Base-by-base conservation (phyloP, 495 filamentous ascomycete species). In the Daldinia caldariorum region DNA sequence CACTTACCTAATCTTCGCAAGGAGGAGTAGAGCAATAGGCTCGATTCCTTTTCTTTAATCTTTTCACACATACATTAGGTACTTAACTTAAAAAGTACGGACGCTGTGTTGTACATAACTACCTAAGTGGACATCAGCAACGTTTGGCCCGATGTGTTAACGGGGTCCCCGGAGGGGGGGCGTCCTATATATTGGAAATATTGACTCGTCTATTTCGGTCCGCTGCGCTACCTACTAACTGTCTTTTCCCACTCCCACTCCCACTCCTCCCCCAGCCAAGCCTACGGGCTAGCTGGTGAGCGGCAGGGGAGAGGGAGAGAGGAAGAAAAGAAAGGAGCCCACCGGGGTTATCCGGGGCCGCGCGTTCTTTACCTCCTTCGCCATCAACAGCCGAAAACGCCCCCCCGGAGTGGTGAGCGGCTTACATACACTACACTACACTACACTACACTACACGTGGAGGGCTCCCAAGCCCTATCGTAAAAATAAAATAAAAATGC, bases 361-460 rank as follows among this genome's bases (percentile, higher is more conserved):
- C 69, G 69, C 69, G 69, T 72, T 72, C 69, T 56, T 61, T 51
- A 47, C 38, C 29, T 67, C 38, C 29, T 67, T 49, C 49, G 22
- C 32, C 47, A 72, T 66, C 39, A 31, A 31, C 61, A 64, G 64
- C 69, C 65, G 64, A 72, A 45, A 57, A 3, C 26, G 61, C 55
- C 56, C 65, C 69, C 26, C 26, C 26, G 26, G 26, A 63, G 62
- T 67, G 49, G 45, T 58, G 54, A 53, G 57, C 49, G 37, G 69
- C 22, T 39, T 56, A 56, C 32, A 56, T 47, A 66, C 26, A 1
- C 26, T 26, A 26, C 26, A 26, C 26, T 26, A 26, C 54, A 67
- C 49, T 47, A 66, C 26, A 1, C 26, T 26, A 26, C 26, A 26
- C 26, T 26, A 26, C 54, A 67, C 49, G 59, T 67, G 58, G 58